A percentile compares a stretch with the other conserved stretches of the same genome.
Conservation (phyloP, 345 rosid genomes). For the Euphorbia lathyris region DNA sequence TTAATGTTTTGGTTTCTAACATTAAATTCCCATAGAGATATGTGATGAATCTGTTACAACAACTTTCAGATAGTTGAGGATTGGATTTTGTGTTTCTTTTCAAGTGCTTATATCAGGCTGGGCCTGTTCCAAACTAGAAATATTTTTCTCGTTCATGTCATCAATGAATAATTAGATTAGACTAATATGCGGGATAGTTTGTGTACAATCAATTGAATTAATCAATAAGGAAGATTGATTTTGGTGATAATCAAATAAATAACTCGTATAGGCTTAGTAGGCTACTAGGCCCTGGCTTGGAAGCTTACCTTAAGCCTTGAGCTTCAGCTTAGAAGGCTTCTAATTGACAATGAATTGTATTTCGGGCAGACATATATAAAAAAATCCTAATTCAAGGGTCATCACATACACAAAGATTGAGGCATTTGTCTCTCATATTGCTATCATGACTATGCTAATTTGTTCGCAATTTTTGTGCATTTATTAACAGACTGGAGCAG, state of each 20-base stretch:
- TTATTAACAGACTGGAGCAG: constrained; percentile 81
- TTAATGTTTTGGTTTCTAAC: neutral
- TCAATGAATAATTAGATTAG: neutral
- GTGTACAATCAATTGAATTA: too few species aligned
- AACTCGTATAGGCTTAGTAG: neutral
- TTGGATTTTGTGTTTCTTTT: neutral
- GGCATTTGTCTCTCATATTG: neutral
- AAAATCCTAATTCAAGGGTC: neutral
- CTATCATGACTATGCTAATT: neutral
- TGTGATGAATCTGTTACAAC: neutral
- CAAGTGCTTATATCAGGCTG: neutral
- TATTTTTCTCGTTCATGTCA: neutral
- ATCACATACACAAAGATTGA: neutral
- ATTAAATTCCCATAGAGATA: neutral
- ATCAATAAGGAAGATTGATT: too few species aligned
- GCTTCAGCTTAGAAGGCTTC: neutral
- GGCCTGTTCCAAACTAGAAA: neutral
- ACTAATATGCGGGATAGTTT: too few species aligned
- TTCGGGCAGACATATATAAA: neutral
- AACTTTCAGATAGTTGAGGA: neutral
- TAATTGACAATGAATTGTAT: neutral
- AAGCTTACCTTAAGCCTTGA: neutral
- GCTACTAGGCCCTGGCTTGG: neutral
- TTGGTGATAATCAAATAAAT: neutral
- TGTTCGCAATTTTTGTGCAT: constrained; percentile 4